Conservation (phyloP, 192 early-diverging fungal species). For the Glomus cerebriforme region DNA sequence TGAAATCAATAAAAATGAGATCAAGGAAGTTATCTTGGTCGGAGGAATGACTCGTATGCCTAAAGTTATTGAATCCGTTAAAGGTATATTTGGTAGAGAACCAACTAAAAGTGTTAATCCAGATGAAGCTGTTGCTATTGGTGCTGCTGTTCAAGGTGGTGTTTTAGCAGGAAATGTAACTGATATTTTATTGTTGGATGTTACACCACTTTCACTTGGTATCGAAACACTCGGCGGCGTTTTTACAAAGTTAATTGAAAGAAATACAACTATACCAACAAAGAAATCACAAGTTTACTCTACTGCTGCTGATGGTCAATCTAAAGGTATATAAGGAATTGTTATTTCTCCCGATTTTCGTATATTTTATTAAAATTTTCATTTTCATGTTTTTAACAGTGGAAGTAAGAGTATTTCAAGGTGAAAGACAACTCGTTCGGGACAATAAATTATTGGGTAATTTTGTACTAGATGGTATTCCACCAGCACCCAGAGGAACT, state of each 20-base stretch:
- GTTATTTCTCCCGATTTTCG: background rate
- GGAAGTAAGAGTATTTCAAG: conserved; percentile 97
- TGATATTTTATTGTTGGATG: conserved; percentile 95
- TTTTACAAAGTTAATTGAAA: conserved; percentile 93
- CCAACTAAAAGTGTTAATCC: conserved; percentile 97
- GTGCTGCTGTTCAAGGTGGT: conserved; percentile 98
- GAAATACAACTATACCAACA: conserved; percentile 99
- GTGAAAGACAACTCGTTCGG: conserved; percentile 94
- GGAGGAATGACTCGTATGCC: conserved; percentile 99
- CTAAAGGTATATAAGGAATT: conserved; percentile 47
- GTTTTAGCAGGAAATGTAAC: conserved; percentile 95
- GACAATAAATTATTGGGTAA: conserved; percentile 99
- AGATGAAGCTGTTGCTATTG: conserved; percentile 98
- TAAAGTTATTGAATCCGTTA: conserved; percentile 93
- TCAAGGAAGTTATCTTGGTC: conserved; percentile 95
- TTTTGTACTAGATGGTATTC: conserved; percentile 92
- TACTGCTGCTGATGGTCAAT: conserved; percentile 97
- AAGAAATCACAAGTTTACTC: conserved; percentile 99
- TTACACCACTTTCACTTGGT: conserved; percentile 96
- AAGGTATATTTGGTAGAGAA: conserved; percentile 84
- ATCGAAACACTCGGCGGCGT: conserved; percentile 99
- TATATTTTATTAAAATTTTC: background rate
- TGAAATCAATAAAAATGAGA: conserved; percentile 73
- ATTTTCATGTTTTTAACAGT: conserved; percentile 44
- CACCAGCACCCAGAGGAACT: conserved; percentile 93